phyloP scores from a whole-genome alignment of 2,329 filamentous ascomycete species.

The Penicillium sclerotigenum region DNA sequence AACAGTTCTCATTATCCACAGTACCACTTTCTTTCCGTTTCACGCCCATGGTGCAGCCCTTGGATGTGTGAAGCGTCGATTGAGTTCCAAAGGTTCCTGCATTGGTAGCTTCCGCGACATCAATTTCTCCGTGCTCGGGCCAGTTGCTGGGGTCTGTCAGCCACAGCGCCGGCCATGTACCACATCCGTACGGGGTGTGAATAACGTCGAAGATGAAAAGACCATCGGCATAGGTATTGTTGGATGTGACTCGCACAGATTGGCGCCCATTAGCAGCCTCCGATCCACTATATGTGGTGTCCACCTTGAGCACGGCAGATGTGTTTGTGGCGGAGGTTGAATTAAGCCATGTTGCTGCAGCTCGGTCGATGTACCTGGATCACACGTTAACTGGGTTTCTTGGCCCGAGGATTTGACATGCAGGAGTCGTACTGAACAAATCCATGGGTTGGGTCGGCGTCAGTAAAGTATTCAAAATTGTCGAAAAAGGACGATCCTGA shows the following conservation, averaged over 20 bases:
- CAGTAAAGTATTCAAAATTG: slow-evolving; percentile 45
- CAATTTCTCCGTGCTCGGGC: slow-evolving; percentile 64
- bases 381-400: not conserved
- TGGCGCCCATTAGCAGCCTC: slow-evolving; percentile 51
- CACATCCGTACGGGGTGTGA: slow-evolving; percentile 62
- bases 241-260: slow-evolving; percentile 62
- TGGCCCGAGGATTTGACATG: rapidly evolving
- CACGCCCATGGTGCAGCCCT: slow-evolving; percentile 53
- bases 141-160: slow-evolving; percentile 59
- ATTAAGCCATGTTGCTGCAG: slow-evolving; percentile 43
- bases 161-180: slow-evolving; percentile 66
- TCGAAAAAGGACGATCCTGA: slow-evolving; percentile 42
- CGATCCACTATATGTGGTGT: slow-evolving; percentile 53
- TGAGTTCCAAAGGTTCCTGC: slow-evolving; percentile 53
- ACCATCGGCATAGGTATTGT: slow-evolving; percentile 56
- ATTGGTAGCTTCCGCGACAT: slow-evolving; percentile 60
- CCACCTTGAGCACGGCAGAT: slow-evolving; percentile 55
- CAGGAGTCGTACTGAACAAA: slow-evolving; percentile 42
- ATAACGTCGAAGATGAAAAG: slow-evolving; percentile 65
- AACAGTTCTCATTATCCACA: slow-evolving; percentile 49
- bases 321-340: slow-evolving; percentile 56
- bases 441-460: slow-evolving; percentile 40
- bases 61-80: slow-evolving; percentile 59
- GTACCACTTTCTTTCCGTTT: slow-evolving; percentile 54
- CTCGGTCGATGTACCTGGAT: slow-evolving; percentile 40